Conservation (phyloP, 2,329 filamentous ascomycete species). For the Ophiostoma piceae region DNA sequence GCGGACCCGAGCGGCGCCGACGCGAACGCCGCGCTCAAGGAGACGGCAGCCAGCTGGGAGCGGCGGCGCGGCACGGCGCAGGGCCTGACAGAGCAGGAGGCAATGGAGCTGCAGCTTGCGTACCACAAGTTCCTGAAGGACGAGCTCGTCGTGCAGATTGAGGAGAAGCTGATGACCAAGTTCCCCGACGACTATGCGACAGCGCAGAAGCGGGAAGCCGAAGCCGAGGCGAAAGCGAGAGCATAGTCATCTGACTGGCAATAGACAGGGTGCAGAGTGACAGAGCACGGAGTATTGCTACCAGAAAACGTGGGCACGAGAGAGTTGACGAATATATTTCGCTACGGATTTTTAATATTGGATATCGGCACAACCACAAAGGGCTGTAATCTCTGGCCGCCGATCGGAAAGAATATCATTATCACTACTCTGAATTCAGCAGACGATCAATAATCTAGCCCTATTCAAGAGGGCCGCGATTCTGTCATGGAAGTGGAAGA, state of each 20-base stretch:
- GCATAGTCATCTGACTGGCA: neutral
- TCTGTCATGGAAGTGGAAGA: conserved; percentile 4
- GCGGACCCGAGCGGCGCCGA: conserved; percentile 48
- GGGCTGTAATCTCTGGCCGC: neutral
- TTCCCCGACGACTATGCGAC: conserved; percentile 23
- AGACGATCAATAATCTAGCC: neutral
- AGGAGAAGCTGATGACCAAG: conserved; percentile 21
- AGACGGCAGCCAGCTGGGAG: conserved; percentile 47
- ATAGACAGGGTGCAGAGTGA: neutral
- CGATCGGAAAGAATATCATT: neutral
- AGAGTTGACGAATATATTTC: neutral
- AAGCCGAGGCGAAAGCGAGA: neutral
- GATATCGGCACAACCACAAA: neutral
- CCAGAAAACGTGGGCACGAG: neutral
- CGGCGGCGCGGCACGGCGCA: conserved; percentile 40
- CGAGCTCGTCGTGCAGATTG: conserved; percentile 24
- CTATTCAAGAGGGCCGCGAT: conserved; percentile 8
- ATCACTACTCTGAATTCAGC: neutral
- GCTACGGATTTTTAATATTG: neutral
- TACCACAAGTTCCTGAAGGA: conserved; percentile 35
- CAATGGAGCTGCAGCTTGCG: conserved; percentile 40
- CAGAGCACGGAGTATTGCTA: neutral
- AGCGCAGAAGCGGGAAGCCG: conserved; percentile 5
- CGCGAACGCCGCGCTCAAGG: conserved; percentile 42
- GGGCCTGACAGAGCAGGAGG: conserved; percentile 43